These are phyloP conservation scores for Claviceps citrina DNA, from an alignment of 2,329 filamentous ascomycete genomes.

Conservation along the genomic window DNA sequence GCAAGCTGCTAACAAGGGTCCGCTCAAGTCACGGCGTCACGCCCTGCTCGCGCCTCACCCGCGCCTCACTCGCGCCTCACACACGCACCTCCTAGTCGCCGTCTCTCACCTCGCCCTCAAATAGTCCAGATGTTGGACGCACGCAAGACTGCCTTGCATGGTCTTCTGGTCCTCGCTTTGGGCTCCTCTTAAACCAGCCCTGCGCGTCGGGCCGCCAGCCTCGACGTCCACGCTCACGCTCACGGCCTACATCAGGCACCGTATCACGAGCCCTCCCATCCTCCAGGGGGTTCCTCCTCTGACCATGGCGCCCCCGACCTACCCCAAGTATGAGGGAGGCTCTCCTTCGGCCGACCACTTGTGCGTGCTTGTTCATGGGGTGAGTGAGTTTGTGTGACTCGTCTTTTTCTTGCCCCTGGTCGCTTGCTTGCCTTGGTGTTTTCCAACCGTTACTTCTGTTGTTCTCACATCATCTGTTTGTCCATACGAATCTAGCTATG, in stretches of 20 bases:
- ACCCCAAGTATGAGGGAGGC: constrained; percentile 29
- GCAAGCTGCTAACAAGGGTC: too few relatives aligned
- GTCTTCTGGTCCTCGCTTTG: constrained; percentile 6
- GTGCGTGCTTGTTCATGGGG: constrained; percentile 63
- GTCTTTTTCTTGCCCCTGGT: not conserved
- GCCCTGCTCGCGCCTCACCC: too few relatives aligned
- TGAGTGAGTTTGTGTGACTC: constrained; percentile 35
- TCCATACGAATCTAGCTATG: constrained; percentile 39
- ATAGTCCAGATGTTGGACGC: constrained; percentile 4
- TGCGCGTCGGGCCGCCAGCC: constrained; percentile 2
- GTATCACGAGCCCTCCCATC: constrained; percentile 4
- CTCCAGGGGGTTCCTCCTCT: constrained; percentile 3
- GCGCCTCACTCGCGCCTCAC: too few relatives aligned
- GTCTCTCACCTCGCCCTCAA: too few relatives aligned
- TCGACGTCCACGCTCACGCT: not conserved
- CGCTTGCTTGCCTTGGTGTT: not conserved
- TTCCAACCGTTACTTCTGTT: not conserved
- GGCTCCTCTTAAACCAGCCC: constrained; percentile 6
- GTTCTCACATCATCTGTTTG: not conserved
- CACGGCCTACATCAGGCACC: constrained; percentile 10
- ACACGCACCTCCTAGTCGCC: too few relatives aligned
- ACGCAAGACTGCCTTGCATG: constrained; percentile 6
- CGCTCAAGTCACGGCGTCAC: too few relatives aligned
- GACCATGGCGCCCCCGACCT: constrained; percentile 7
- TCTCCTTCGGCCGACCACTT: constrained; percentile 49